phyloP scores from a whole-genome alignment of 2,329 filamentous ascomycete species.

The Pestalotiopsis sp. region DNA sequence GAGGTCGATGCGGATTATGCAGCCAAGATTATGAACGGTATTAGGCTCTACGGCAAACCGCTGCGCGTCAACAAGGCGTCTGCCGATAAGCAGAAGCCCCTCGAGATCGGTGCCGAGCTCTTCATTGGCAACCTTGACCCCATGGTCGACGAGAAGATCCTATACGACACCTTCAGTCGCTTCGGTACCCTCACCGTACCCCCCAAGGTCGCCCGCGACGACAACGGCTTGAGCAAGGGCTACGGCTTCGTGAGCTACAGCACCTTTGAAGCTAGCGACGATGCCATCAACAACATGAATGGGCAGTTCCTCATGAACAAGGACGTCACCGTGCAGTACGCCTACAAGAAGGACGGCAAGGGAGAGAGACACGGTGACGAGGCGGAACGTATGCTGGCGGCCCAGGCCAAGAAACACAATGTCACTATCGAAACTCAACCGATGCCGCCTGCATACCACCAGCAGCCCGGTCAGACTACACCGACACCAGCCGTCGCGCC shows the following conservation, averaged over 20 bases:
- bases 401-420: conserved; percentile 92
- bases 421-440: conserved; percentile 80
- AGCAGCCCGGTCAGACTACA: conserved; percentile 31
- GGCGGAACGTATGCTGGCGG: conserved; percentile 88
- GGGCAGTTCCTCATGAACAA: conserved; percentile 97
- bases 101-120: conserved; percentile 94
- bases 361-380: conserved; percentile 94
- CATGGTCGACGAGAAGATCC: conserved; percentile 92
- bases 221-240: conserved; percentile 85
- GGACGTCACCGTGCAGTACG: conserved; percentile 94
- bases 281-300: conserved; percentile 89
- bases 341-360: conserved; percentile 99
- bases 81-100: conserved; percentile 91
- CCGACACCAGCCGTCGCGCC: conserved; percentile 25
- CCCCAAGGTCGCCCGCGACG: conserved; percentile 91
- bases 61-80: conserved; percentile 92
- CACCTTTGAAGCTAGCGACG: conserved; percentile 91
- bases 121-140: conserved; percentile 95
- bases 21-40: conserved; percentile 93
- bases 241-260: conserved; percentile 95
- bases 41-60: conserved; percentile 90
- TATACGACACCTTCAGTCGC: conserved; percentile 91
- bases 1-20: conserved; percentile 97
- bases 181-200: conserved; percentile 84
- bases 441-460: conserved; percentile 74